These are phyloP conservation scores for Nothopassalora personata DNA, from an alignment of 2,329 filamentous ascomycete species.

Conservation along the genomic window DNA sequence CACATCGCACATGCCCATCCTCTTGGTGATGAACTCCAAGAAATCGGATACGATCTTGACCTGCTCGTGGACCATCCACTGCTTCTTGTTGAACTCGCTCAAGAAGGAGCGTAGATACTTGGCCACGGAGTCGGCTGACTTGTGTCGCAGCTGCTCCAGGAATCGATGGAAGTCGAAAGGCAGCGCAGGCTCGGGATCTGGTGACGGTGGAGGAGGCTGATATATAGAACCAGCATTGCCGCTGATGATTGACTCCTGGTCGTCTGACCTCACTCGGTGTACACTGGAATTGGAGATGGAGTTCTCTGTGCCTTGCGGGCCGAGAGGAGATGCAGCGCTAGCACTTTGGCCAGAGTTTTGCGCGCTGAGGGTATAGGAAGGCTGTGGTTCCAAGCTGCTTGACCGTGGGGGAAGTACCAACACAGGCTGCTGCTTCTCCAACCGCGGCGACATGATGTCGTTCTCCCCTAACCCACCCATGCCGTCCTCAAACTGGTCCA, in stretches of 20 bases:
- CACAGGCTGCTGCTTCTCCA: slow-evolving; percentile 77
- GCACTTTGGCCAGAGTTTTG: slow-evolving; percentile 23
- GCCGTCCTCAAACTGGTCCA: slow-evolving; percentile 85
- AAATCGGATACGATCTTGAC: slow-evolving; percentile 99
- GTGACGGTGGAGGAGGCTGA: slow-evolving; percentile 53
- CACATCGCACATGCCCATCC: slow-evolving; percentile 95
- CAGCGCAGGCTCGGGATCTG: slow-evolving; percentile 65
- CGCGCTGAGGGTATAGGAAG: slow-evolving; percentile 22
- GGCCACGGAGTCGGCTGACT: slow-evolving; percentile 95
- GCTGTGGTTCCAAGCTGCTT: slow-evolving; percentile 71
- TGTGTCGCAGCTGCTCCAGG: slow-evolving; percentile 88
- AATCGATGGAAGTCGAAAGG: slow-evolving; percentile 98
- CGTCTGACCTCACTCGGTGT: slow-evolving; percentile 21
- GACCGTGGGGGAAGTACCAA: slow-evolving; percentile 74
- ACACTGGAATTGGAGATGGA: slow-evolving; percentile 24
- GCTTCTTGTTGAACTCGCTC: slow-evolving; percentile 89
- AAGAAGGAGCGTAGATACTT: slow-evolving; percentile 93
- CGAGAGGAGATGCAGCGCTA: slow-evolving; percentile 11
- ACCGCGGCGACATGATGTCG: slow-evolving; percentile 85
- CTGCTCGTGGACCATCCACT: slow-evolving; percentile 99
- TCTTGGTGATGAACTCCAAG: slow-evolving; percentile 91
- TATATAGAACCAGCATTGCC: slow-evolving; percentile 44
- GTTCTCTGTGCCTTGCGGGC: slow-evolving; percentile 22
- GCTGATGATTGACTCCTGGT: slow-evolving; percentile 28
- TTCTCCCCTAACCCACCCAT: slow-evolving; percentile 57